Conservation (phyloP, 148 eudicot species). For the Rhododendron mucronatum region DNA sequence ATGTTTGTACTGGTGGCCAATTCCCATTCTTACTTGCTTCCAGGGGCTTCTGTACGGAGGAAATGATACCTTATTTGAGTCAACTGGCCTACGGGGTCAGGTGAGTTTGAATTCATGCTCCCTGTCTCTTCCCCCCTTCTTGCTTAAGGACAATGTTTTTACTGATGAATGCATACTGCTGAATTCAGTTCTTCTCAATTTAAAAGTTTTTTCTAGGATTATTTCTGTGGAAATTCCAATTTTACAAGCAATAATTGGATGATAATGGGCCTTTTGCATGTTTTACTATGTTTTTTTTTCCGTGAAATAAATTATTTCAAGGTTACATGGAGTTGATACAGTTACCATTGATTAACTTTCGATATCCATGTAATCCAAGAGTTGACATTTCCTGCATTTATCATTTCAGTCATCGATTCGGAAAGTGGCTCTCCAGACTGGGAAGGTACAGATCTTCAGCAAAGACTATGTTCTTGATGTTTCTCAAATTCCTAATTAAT, state of each 20-base stretch:
- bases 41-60: slow-evolving; percentile 91
- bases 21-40: slow-evolving; percentile 13
- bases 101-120: slow-evolving; percentile 30
- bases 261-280: neutral
- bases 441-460: slow-evolving; percentile 54
- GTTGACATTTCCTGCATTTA: slow-evolving; percentile 15
- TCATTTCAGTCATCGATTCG: slow-evolving; percentile 86
- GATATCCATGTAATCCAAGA: neutral
- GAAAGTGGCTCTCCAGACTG: slow-evolving; percentile 67
- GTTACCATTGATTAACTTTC: neutral
- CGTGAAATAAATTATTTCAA: neutral
- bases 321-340: neutral
- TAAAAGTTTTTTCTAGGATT: neutral
- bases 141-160: neutral
- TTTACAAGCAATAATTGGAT: neutral
- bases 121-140: neutral
- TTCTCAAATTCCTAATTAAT: neutral
- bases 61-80: slow-evolving; percentile 78
- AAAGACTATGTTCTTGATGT: neutral
- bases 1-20: neutral
- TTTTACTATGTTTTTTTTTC: neutral
- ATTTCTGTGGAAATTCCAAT: neutral
- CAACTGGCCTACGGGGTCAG: slow-evolving; percentile 73
- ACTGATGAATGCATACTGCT: neutral
- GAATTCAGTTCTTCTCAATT: neutral